A percentile compares a stretch with the other conserved stretches of the same genome.
These are phyloP conservation scores for Metarhizium album DNA, from an alignment of 2,329 filamentous ascomycete species.

Conservation along the genomic window DNA sequence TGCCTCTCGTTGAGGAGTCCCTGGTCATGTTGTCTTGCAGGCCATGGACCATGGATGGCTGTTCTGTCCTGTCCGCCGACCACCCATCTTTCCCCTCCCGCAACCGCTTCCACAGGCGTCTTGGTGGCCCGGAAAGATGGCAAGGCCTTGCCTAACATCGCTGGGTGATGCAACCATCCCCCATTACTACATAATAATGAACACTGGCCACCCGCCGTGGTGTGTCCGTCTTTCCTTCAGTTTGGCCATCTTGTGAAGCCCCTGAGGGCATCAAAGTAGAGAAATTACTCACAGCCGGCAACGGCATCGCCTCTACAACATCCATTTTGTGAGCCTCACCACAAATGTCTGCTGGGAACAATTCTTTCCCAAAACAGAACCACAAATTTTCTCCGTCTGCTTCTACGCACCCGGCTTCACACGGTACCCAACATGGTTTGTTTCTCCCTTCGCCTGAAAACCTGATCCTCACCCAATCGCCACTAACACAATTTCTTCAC, in stretches of 20 bases:
- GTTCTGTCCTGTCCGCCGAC: background rate
- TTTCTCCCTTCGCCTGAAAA: background rate
- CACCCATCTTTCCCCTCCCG: background rate
- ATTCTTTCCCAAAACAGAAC: background rate
- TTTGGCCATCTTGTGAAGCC: constrained; percentile 24
- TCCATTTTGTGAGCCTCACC: no score
- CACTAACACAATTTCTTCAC: background rate
- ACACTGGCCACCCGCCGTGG: constrained; percentile 31
- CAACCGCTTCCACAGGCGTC: background rate
- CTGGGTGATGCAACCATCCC: background rate
- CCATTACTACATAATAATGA: constrained; percentile 37
- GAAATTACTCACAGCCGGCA: constrained; percentile 25
- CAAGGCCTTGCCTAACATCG: background rate
- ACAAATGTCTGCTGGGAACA: no score
- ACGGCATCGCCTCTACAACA: constrained; percentile 19
- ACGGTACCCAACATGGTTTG: constrained; percentile 1
- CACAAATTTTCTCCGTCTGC: background rate
- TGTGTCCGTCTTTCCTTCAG: constrained; percentile 24
- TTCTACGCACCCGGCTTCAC: background rate
- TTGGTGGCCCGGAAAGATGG: background rate
- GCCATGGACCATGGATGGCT: background rate
- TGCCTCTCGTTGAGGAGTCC: background rate
- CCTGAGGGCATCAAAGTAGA: background rate
- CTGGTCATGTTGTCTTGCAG: background rate
- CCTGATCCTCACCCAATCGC: background rate